These are phyloP conservation scores for Ceratocystis ficicola DNA, from an alignment of 2,329 filamentous ascomycete genomes.

Conservation along the genomic window DNA sequence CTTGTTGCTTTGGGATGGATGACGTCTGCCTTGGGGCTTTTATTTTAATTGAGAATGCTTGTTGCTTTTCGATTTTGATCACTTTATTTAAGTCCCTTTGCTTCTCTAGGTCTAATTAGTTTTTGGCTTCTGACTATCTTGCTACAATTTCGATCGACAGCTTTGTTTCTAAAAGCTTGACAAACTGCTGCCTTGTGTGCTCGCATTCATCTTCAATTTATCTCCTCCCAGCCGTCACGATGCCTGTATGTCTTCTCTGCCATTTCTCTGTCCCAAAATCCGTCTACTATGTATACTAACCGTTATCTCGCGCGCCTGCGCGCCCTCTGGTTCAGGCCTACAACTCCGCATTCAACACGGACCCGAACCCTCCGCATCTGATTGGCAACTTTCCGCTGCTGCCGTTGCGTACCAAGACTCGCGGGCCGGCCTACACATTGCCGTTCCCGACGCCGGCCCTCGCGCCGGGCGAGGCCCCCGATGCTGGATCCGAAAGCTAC, in stretches of 20 bases:
- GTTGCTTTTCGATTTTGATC: background rate
- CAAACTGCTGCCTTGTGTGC: background rate
- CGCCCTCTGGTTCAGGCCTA: slow-evolving; percentile 53
- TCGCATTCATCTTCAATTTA: background rate
- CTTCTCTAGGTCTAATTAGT: background rate
- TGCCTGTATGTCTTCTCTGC: background rate
- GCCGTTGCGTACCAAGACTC: slow-evolving; percentile 84
- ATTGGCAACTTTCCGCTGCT: slow-evolving; percentile 90
- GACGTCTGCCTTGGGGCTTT: slow-evolving; percentile 3
- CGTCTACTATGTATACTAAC: too few species aligned
- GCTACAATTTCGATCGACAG: background rate
- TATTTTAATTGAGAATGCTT: background rate
- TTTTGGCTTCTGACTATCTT: background rate
- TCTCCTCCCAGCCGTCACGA: background rate
- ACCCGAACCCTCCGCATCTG: slow-evolving; percentile 49
- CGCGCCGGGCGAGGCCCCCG: slow-evolving; percentile 50
- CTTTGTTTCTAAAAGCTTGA: background rate
- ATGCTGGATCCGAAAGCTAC: slow-evolving; percentile 84
- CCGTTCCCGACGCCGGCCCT: slow-evolving; percentile 46
- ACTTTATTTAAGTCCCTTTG: background rate
- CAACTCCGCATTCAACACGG: slow-evolving; percentile 91
- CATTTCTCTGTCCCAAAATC: background rate
- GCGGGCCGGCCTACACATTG: slow-evolving; percentile 86
- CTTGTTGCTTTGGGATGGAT: background rate
- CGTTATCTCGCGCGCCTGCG: background rate